phyloP scores from a whole-genome alignment of 176 grass and related monocot species.

The Rhynchospora pubera region DNA sequence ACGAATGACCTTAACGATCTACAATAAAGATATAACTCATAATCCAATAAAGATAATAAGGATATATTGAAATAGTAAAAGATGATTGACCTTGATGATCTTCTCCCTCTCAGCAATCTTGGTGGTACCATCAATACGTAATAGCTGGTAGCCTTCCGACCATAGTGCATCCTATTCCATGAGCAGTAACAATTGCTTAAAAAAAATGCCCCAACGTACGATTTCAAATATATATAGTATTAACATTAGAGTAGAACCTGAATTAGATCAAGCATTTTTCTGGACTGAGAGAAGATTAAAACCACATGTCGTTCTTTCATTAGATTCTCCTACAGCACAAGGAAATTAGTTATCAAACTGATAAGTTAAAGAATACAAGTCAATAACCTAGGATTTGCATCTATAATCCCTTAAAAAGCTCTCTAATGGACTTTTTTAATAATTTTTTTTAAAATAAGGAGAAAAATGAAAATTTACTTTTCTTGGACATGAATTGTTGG shows the following conservation, averaged over 20 bases:
- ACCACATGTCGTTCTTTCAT: slow-evolving; percentile 60
- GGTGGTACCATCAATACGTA: slow-evolving; percentile 80
- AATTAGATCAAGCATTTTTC: slow-evolving; percentile 87
- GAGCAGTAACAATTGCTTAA: background rate
- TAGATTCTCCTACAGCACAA: slow-evolving; percentile 58
- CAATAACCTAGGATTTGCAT: background rate
- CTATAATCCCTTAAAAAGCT: background rate
- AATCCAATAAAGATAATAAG: too few species aligned
- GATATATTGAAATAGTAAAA: slow-evolving; percentile 21
- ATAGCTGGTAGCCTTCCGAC: slow-evolving; percentile 55
- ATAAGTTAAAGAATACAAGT: background rate
- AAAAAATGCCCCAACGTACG: background rate
- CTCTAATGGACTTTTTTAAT: background rate
- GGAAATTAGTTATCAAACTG: slow-evolving; percentile 9
- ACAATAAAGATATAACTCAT: too few species aligned
- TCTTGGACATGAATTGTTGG: background rate
- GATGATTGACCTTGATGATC: slow-evolving; percentile 59
- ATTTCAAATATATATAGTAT: background rate
- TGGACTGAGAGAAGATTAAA: slow-evolving; percentile 76
- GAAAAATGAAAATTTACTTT: background rate
- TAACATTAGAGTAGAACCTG: slow-evolving; percentile 35
- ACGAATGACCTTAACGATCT: too few species aligned
- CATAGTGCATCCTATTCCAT: slow-evolving; percentile 62
- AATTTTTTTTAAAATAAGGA: background rate
- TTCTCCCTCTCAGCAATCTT: slow-evolving; percentile 66